phyloP scores from a whole-genome alignment of 139 green algal genomes.

The Protoeuglena noctilucae region DNA sequence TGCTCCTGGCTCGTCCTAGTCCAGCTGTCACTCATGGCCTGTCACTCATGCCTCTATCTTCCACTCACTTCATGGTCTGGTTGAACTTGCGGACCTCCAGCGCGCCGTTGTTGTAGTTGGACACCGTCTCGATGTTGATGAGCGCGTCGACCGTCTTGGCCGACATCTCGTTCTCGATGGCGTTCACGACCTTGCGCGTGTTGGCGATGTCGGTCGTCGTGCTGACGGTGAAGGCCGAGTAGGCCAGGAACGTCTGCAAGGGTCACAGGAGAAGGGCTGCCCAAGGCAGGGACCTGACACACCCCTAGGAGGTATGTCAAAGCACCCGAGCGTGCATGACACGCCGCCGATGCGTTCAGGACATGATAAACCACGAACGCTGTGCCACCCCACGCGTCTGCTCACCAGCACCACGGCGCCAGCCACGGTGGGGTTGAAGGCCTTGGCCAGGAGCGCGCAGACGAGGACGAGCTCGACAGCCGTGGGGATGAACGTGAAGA shows the following conservation, averaged over 20 bases:
- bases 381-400: background rate
- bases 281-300: background rate
- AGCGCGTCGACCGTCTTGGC: conserved; percentile 81
- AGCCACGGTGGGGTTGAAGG: conserved; percentile 14
- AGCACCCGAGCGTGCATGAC: background rate
- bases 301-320: background rate
- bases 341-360: background rate
- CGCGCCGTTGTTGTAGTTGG: conserved; percentile 59
- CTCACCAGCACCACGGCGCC: background rate
- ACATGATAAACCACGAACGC: background rate
- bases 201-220: conserved; percentile 12
- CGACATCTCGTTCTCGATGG: conserved; percentile 72
- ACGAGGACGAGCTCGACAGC: conserved; percentile 75
- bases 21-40: conserved; percentile 18
- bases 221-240: background rate
- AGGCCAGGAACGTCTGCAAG: background rate
- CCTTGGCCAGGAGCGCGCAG: conserved; percentile 45
- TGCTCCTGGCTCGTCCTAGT: no score
- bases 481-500: conserved; percentile 91
- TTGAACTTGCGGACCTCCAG: no score
- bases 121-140: conserved; percentile 83
- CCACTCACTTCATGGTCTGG: conserved; percentile 22
- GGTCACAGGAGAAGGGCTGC: background rate
- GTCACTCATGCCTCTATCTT: conserved; percentile 5
- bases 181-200: conserved; percentile 49